Percentiles rank a stretch among this genome's conserved stretches.
Conservation (phyloP, 208 protist species). For the Spironucleus salmonicida region DNA sequence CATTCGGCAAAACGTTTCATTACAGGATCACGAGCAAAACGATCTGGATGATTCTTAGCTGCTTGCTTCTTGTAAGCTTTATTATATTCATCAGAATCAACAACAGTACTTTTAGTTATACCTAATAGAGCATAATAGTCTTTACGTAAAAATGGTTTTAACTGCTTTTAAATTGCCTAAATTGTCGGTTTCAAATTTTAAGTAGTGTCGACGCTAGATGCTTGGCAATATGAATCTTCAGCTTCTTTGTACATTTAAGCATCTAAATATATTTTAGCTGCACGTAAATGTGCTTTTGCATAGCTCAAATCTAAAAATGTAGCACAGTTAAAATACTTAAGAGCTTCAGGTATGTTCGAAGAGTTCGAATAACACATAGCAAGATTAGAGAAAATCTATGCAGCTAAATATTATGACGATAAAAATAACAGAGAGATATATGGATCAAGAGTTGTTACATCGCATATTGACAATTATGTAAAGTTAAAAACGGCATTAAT, state of each 20-base stretch:
- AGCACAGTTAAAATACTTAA: not conserved
- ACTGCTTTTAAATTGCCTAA: not conserved
- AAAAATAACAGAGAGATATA: conserved; percentile 18
- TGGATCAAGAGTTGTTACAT: not conserved
- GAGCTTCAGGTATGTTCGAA: not conserved
- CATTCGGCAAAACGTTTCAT: conserved; percentile 1
- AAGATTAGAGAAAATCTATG: not conserved
- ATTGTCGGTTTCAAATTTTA: not conserved
- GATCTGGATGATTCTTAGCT: conserved; percentile 11
- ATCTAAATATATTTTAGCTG: conserved; percentile 16
- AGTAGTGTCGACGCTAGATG: not conserved
- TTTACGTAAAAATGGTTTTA: not conserved
- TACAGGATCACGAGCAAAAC: conserved; percentile 3
- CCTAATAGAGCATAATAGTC: conserved; percentile 10
- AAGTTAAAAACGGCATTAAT: not conserved
- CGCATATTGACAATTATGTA: not conserved
- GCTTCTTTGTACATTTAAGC: not conserved
- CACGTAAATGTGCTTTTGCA: not conserved
- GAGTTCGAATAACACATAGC: not conserved
- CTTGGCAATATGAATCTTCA: not conserved
- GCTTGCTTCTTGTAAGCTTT: not conserved
- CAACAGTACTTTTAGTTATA: not conserved
- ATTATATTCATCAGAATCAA: not conserved
- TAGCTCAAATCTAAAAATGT: conserved; percentile 10
- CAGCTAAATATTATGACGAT: not conserved